A percentile compares a stretch with the other conserved stretches of the same genome.
These are phyloP conservation scores for Bipolaris sorokiniana DNA, from an alignment of 2,329 filamentous ascomycete genomes.

Conservation along the genomic window DNA sequence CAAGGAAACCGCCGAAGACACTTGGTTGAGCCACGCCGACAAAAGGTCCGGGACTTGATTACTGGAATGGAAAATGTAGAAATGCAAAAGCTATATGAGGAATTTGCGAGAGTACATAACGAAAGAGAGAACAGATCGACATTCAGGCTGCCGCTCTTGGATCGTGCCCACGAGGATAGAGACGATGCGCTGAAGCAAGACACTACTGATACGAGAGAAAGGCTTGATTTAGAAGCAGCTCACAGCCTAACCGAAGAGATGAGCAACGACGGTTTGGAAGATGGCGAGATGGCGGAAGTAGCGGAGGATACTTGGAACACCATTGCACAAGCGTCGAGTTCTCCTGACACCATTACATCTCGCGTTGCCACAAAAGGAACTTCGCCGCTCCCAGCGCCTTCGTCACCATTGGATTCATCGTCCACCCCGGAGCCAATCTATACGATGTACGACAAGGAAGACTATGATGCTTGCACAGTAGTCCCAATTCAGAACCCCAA, in stretches of 20 bases:
- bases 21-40: not conserved
- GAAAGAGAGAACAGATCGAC: not conserved
- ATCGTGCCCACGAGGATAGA: not conserved
- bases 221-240: no score
- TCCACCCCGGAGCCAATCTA: not conserved
- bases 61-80: not conserved
- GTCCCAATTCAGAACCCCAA: conserved; percentile 20
- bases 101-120: not conserved
- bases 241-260: no score
- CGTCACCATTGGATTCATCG: not conserved
- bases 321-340: not conserved
- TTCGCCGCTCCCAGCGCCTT: not conserved
- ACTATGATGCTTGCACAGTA: not conserved
- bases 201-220: not conserved
- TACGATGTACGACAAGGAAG: not conserved
- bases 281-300: not conserved
- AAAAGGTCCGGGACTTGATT: not conserved
- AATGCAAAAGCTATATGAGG: not conserved
- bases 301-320: not conserved
- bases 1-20: not conserved
- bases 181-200: not conserved
- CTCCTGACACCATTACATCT: not conserved
- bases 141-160: conserved; percentile 13
- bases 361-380: not conserved
- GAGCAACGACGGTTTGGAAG: not conserved